phyloP scores from a whole-genome alignment of 106 monocot species.

The Xerophyta viscosa region DNA sequence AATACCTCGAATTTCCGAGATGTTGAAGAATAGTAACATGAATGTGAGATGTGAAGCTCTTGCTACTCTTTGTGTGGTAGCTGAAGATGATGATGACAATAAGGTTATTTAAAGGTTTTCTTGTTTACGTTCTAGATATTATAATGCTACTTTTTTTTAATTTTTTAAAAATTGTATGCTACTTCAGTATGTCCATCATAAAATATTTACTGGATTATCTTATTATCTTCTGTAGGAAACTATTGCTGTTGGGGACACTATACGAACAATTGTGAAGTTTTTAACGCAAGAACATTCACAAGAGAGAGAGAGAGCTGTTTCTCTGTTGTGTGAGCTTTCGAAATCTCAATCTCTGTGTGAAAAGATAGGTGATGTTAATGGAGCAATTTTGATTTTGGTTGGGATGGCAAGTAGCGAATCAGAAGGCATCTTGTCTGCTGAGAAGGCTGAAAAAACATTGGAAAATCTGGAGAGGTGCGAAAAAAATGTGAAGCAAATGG shows the following conservation, averaged over 20 bases:
- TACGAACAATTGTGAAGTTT: constrained; percentile 80
- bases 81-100: constrained; percentile 74
- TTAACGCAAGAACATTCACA: constrained; percentile 52
- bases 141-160: neutral
- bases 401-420: constrained; percentile 80
- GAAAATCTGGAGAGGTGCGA: constrained; percentile 76
- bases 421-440: constrained; percentile 49
- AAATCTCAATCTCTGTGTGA: constrained; percentile 63
- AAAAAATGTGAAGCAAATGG: constrained; percentile 85
- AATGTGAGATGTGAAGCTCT: constrained; percentile 71
- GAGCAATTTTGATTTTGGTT: constrained; percentile 77
- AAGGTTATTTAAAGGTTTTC: constrained; percentile 52
- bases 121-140: constrained; percentile 4
- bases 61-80: constrained; percentile 60
- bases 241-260: constrained; percentile 52
- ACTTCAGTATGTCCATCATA: too few relatives aligned
- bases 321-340: constrained; percentile 77
- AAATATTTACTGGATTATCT: neutral
- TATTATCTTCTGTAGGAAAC: constrained; percentile 44
- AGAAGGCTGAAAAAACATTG: constrained; percentile 68
- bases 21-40: constrained; percentile 68
- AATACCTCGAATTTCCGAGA: constrained; percentile 47
- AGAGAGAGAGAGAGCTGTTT: constrained; percentile 75
- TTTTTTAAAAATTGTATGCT: too few relatives aligned
- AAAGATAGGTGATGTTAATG: constrained; percentile 71